Conservation (phyloP, 2,329 filamentous ascomycete genomes). For the Byssothecium circinans region DNA sequence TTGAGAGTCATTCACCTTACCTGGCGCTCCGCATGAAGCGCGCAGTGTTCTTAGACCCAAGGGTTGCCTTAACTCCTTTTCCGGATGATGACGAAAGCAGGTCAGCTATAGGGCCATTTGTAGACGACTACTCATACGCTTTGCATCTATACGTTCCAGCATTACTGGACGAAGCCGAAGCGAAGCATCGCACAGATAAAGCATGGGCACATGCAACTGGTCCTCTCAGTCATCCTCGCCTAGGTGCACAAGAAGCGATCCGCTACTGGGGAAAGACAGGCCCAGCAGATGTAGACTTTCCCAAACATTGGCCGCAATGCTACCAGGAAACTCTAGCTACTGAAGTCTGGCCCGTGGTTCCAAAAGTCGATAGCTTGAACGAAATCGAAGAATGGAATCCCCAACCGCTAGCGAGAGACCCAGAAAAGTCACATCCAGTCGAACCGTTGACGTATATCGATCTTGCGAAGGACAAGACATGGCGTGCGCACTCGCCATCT, state of each 20-base stretch:
- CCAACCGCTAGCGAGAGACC: conserved; percentile 7
- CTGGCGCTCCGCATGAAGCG: conserved; percentile 23
- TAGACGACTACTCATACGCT: conserved; percentile 38
- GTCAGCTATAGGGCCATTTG: conserved; percentile 34
- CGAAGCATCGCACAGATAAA: conserved; percentile 13
- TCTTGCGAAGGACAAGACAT: conserved; percentile 8
- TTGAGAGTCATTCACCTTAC: conserved; percentile 26
- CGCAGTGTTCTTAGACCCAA: conserved; percentile 23
- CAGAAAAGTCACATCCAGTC: conserved; percentile 15
- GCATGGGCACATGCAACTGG: conserved; percentile 36
- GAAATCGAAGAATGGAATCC: conserved; percentile 32
- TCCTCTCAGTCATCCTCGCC: conserved; percentile 26
- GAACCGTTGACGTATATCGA: conserved; percentile 27
- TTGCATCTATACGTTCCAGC: conserved; percentile 27
- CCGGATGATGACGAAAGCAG: conserved; percentile 24
- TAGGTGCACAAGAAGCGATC: conserved; percentile 32
- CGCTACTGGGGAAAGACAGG: conserved; percentile 27
- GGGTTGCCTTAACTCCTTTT: conserved; percentile 17
- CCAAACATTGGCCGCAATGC: not conserved
- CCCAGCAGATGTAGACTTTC: conserved; percentile 1
- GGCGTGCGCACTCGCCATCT: not conserved
- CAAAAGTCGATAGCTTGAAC: conserved; percentile 15
- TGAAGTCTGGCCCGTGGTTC: conserved; percentile 19
- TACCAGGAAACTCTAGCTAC: not conserved
- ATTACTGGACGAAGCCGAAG: conserved; percentile 9